phyloP scores from a whole-genome alignment of 768 basidiomycete species.

The Mycena polygramma region DNA sequence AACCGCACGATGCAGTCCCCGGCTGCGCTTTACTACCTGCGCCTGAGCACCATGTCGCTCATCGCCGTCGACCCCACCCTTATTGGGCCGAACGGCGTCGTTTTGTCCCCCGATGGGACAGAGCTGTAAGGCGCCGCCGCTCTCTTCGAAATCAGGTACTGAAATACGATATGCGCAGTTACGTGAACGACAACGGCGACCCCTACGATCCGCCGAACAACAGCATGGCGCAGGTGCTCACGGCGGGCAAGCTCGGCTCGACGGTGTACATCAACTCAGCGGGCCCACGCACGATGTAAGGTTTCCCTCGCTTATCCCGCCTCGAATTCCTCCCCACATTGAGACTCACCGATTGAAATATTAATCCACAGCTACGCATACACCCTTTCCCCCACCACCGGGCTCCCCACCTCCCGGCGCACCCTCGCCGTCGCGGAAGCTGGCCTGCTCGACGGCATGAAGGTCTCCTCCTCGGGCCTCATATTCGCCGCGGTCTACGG shows the following conservation, averaged over 20 bases:
- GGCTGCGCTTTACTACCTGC: conserved; percentile 16
- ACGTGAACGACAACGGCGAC: conserved; percentile 27
- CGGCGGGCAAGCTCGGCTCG: background rate
- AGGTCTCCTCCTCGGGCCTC: conserved; percentile 18
- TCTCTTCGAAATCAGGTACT: background rate
- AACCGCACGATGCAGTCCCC: conserved; percentile 26
- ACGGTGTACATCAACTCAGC: conserved; percentile 18
- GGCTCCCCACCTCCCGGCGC: conserved; percentile 19
- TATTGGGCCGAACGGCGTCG: conserved; percentile 22
- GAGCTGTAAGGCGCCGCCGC: conserved; percentile 2
- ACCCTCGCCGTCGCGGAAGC: conserved; percentile 24
- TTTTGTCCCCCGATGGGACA: conserved; percentile 19
- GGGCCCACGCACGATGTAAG: conserved; percentile 21
- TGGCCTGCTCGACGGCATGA: conserved; percentile 19
- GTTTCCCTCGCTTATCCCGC: background rate
- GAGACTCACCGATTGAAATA: background rate
- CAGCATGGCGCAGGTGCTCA: conserved; percentile 13
- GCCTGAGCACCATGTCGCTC: conserved; percentile 24
- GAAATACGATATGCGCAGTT: background rate
- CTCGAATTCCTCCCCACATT: background rate
- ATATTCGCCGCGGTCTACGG: conserved; percentile 23
- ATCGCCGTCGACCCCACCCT: conserved; percentile 26
- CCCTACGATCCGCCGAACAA: conserved; percentile 6
- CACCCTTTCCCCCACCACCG: conserved; percentile 22
- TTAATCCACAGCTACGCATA: conserved; percentile 17